Percentiles rank a stretch among this genome's conserved stretches.
Evolutionary conservation across 2,329 filamentous ascomycete species (phyloP).

Genomic region (Pestalotiopsis sp.): DNA sequence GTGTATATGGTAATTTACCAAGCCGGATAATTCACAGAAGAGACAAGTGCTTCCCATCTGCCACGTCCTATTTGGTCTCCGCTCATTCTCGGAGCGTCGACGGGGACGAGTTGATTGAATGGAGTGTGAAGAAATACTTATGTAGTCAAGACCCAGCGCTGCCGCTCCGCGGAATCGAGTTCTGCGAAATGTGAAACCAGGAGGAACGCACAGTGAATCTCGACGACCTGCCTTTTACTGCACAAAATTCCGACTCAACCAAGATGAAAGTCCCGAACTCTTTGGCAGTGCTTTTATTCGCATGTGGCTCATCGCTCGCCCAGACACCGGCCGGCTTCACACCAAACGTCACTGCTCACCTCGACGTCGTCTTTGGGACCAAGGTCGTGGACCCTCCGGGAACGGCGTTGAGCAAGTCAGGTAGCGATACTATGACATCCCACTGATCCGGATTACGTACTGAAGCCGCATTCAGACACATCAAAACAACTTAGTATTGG

Average conservation of each 20-base stretch:
- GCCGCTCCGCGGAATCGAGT: not conserved
- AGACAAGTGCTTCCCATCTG: not conserved
- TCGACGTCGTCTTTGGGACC: conserved; percentile 15
- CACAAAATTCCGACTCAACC: not conserved
- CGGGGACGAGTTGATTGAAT: not conserved
- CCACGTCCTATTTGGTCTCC: not conserved
- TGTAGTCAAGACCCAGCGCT: not conserved
- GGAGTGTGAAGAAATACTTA: not conserved
- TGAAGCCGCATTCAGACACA: conserved; percentile 17
- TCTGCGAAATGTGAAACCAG: not conserved
- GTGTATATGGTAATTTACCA: conserved; percentile 3
- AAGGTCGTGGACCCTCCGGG: conserved; percentile 27
- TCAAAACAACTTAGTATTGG: conserved; percentile 28
- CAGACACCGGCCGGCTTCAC: conserved; percentile 11
- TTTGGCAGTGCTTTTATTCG: not conserved
- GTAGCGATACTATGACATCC: not conserved
- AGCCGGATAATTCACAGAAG: conserved; percentile 9
- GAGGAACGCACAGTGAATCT: not conserved
- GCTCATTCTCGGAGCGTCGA: not conserved
- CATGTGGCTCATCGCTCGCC: not conserved
- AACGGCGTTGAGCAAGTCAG: conserved; percentile 23
- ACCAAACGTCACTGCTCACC: conserved; percentile 6
- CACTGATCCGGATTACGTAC: not conserved
- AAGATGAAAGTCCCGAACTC: conserved; percentile 2
- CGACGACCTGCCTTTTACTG: not conserved